Evolutionary conservation across 176 grass and related monocot genomes (phyloP), one percentile per base, ranked within the genome.

Genomic region (Themeda triandra): DNA sequence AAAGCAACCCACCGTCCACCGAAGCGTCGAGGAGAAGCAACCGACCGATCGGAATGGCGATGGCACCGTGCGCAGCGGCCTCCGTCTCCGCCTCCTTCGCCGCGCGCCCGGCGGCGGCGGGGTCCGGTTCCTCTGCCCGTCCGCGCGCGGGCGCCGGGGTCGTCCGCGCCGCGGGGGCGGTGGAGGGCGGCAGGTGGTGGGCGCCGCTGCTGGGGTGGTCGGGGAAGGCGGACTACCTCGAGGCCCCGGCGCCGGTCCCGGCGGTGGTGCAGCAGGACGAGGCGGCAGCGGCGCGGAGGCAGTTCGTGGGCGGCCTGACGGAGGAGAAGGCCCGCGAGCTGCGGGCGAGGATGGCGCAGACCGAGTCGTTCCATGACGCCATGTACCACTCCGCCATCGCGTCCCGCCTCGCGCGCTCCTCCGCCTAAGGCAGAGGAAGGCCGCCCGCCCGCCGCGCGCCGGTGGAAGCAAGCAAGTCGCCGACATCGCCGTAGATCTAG

Each of bases 361-460:
- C 70, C 68, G 91, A 95, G 46, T 87, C 35, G 40, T 98, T 92
- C 87, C 93, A 96, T 45, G 87, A 94, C 76, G 86, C 82, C 70
- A 96, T 99, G 96, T 99, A 99, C 82, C 96, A 96, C 91, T 99
- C 96, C 40, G 93, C 89, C 83, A 99, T 99, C 79, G 96, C 96
- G 0, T 95, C 96, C 54, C 96, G 93, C 69, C 96, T 99, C 73
- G 73, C 73, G 5, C 62, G 62, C 78, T 84, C 81, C 60, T 83
- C 82, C 40, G 58, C 56, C 40, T 63, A 48, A 9, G 39, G 36
- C 36, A 39, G 7, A 39, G 36, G 30, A 12, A 27, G 25, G 71
- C 5, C 89, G 87, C 69, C 72, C 56, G 56, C 30, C 36, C 28
- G 54, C 30, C 77, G 54, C 3, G 36, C 6, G 31, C 17, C 5